Evolutionary conservation across 179 eudicot genomes (phyloP).

Genomic region (Spergularia azorica): DNA sequence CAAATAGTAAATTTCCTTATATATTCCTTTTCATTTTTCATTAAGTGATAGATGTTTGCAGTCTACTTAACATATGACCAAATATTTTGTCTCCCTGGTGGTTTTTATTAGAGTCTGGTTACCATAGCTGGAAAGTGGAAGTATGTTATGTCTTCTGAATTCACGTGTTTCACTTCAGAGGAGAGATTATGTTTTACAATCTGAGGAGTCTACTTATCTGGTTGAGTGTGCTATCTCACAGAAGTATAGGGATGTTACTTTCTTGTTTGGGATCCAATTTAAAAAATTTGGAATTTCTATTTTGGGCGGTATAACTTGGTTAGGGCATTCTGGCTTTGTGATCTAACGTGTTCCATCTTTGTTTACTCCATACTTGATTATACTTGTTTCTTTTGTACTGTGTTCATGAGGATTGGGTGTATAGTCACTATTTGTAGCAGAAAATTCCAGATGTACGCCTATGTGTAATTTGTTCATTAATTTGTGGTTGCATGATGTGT

Average conservation of each 20-base stretch:
- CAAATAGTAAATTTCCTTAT: background rate
- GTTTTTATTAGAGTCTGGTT: no score
- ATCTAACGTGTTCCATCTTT: background rate
- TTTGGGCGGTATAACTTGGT: background rate
- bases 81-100: no score
- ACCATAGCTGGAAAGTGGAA: no score
- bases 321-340: constrained; percentile 1
- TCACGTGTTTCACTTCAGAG: no score
- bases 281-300: background rate
- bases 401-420: background rate
- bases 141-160: no score
- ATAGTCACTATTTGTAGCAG: background rate
- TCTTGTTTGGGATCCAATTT: background rate
- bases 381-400: background rate
- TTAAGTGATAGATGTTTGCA: no score
- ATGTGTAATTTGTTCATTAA: background rate
- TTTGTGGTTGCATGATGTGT: constrained; percentile 14
- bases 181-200: no score
- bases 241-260: background rate
- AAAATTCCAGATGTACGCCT: background rate
- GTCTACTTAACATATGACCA: no score
- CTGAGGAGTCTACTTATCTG: no score
- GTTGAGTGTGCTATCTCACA: background rate
- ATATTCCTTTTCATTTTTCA: background rate
- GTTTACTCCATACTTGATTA: background rate